These are phyloP conservation scores for Corymbia maculata DNA, from an alignment of 345 rosid species.

Conservation along the genomic window DNA sequence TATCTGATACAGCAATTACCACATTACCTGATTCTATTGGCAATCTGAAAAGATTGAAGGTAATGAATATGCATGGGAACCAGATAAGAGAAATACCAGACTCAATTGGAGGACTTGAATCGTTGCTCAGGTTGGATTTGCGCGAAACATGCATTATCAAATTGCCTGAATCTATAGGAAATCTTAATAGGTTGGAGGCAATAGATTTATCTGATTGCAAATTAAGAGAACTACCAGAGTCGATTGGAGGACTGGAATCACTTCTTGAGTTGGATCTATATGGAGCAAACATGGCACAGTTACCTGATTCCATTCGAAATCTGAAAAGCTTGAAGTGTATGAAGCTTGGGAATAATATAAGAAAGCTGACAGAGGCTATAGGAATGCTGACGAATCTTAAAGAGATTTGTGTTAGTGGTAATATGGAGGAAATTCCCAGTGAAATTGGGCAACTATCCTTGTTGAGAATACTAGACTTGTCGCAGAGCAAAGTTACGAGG, in stretches of 20 bases:
- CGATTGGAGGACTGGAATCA: neutral
- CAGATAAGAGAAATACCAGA: neutral
- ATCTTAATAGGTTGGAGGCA: neutral
- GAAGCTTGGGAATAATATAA: neutral
- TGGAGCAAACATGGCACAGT: neutral
- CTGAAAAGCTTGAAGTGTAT: neutral
- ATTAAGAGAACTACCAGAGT: neutral
- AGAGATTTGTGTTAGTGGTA: neutral
- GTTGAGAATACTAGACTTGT: neutral
- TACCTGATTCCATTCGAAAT: neutral
- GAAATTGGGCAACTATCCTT: neutral
- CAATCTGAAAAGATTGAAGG: no score
- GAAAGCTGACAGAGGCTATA: neutral
- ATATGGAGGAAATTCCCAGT: neutral
- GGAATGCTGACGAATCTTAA: neutral
- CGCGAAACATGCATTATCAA: neutral
- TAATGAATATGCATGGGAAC: no score
- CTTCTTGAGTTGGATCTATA: neutral
- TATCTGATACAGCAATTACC: no score
- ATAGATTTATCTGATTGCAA: neutral
- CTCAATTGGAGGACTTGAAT: neutral
- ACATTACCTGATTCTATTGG: no score
- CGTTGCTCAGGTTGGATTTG: neutral
- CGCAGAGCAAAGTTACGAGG: neutral
- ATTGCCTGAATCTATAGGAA: neutral